phyloP scores from a whole-genome alignment of 2,329 filamentous ascomycete species.

The Conoideocrella luteorostrata region DNA sequence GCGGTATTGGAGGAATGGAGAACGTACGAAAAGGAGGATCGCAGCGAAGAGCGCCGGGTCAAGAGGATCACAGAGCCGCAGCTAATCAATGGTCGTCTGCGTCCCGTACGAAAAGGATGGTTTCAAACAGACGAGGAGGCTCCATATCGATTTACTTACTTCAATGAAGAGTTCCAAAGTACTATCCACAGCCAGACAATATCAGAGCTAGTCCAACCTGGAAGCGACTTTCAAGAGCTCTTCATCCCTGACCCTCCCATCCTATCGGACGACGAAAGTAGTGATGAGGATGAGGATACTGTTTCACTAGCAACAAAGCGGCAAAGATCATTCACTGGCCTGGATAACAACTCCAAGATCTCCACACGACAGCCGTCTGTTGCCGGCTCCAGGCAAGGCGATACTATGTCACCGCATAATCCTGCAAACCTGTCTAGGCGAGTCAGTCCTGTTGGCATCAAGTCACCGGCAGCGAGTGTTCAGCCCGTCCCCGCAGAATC shows the following conservation, averaged over 20 bases:
- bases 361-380: constrained; percentile 42
- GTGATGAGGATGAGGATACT: constrained; percentile 45
- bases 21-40: constrained; percentile 74
- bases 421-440: constrained; percentile 33
- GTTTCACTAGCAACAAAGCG: constrained; percentile 17
- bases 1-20: constrained; percentile 83
- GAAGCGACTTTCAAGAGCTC: constrained; percentile 75
- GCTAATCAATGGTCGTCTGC: constrained; percentile 80
- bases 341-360: constrained; percentile 35
- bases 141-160: constrained; percentile 95
- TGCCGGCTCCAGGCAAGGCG: constrained; percentile 23
- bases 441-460: constrained; percentile 41
- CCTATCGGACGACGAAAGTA: constrained; percentile 66
- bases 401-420: constrained; percentile 23
- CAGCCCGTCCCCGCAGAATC: constrained; percentile 13
- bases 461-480: constrained; percentile 26
- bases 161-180: constrained; percentile 93
- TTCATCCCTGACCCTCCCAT: constrained; percentile 83
- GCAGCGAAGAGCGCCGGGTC: constrained; percentile 72
- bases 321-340: constrained; percentile 16
- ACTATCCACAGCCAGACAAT: constrained; percentile 96
- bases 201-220: constrained; percentile 83
- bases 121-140: constrained; percentile 82
- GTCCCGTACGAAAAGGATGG: constrained; percentile 76
- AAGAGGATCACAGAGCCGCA: constrained; percentile 94